phyloP scores from a whole-genome alignment of 371 early-diverging fungal species.

The Mortierella sp. region DNA sequence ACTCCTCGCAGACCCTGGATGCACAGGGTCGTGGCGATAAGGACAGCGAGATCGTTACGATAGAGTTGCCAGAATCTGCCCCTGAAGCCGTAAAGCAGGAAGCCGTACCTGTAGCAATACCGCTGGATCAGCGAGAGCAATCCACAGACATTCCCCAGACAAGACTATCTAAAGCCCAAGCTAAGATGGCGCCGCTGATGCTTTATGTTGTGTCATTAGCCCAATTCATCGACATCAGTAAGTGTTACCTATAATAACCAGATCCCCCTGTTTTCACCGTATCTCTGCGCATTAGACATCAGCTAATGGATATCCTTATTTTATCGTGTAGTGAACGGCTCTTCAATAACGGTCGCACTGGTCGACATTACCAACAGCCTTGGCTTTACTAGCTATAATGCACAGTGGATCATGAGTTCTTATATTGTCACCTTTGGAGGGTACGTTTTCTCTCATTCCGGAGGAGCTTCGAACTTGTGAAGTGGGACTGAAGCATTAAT shows the following conservation, averaged over 20 bases:
- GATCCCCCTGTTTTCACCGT: background rate
- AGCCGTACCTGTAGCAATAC: background rate
- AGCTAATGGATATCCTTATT: background rate
- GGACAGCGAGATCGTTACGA: slow-evolving; percentile 7
- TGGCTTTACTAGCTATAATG: slow-evolving; percentile 19
- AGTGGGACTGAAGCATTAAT: too few relatives aligned
- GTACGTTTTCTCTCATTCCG: too few relatives aligned
- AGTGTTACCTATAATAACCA: background rate
- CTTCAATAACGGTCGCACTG: slow-evolving; percentile 41
- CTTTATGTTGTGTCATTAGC: slow-evolving; percentile 38
- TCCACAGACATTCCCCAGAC: background rate
- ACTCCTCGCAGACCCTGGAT: background rate
- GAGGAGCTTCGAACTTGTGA: too few relatives aligned
- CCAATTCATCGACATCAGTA: slow-evolving; percentile 48
- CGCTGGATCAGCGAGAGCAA: background rate
- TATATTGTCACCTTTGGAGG: slow-evolving; percentile 50
- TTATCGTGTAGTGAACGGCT: slow-evolving; percentile 32
- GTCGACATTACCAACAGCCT: slow-evolving; percentile 32
- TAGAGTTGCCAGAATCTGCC: background rate
- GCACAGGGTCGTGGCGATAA: background rate
- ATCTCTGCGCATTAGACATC: too few relatives aligned
- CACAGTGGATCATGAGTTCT: slow-evolving; percentile 44
- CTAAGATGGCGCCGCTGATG: slow-evolving; percentile 26
- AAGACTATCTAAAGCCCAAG: slow-evolving; percentile 11
- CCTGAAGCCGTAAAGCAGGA: background rate